Base-by-base conservation (phyloP, 306 rosid species). In the Prosopis cineraria region DNA sequence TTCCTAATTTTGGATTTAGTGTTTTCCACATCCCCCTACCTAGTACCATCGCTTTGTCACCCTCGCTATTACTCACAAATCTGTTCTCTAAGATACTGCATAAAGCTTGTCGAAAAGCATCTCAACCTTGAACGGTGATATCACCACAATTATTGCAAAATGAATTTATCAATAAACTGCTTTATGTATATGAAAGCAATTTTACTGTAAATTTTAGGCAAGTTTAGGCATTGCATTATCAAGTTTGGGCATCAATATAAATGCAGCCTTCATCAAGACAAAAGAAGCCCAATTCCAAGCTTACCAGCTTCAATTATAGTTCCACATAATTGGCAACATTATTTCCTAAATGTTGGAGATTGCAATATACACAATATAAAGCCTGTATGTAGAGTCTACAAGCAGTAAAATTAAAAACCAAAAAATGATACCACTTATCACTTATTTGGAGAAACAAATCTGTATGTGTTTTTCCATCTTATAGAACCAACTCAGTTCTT, bases 361-460 rank as follows among this genome's bases (percentile, higher is more conserved):
- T 55, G 79, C 39, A 36, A 12, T 36, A 55, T 29, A 39, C 44
- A 22, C 6, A 53, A 33, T 64, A 27, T 11, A 43, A 43, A 70
- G 59, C 45, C 40, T 17, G 41, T 12, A 39, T 66, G 65, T 58
- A 30, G 20, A 50, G 44, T 22, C 34, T 1, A 56, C 64, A 10
- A 33, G 16, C 3, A n/a, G 24, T 47, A 16, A 68, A 68, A 63
- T 66, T 25, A 47, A 34, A 31, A 25, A 62, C 25, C 19, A 3
- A 20, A 20, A 20, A 72, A 14, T 20, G 48, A 52, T 67, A 80
- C 13, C 17, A 52, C 29, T 33, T 33, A 65, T 44, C 72, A 81
- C 92, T 83, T 86, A 91, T 98, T 80, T 96, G 97, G 70, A 96
- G 86, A 85, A 96, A 96, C 89, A 96, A 79, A 88, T 96, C 99